Conservation (phyloP, 495 filamentous ascomycete genomes). For the Tuber indicum region DNA sequence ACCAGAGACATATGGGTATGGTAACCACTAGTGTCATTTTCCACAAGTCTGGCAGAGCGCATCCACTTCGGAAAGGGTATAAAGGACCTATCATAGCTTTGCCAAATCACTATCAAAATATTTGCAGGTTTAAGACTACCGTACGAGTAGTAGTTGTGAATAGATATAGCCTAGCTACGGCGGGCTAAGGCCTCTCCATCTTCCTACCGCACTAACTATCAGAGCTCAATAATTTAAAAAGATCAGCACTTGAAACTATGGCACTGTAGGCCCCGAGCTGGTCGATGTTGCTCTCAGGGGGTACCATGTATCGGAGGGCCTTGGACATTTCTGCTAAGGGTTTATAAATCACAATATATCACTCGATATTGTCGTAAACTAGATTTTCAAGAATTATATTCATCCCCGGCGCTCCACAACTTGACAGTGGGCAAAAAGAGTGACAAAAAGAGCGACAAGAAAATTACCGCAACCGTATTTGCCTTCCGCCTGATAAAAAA, state of each 20-base stretch:
- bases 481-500: neutral
- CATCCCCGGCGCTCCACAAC: neutral
- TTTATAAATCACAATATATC: neutral
- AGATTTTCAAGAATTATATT: neutral
- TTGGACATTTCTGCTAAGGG: neutral
- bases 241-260: neutral
- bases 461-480: neutral
- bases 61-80: neutral
- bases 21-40: too few species aligned
- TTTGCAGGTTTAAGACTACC: neutral
- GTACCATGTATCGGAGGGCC: neutral
- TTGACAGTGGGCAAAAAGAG: neutral
- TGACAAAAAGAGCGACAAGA: neutral
- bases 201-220: neutral
- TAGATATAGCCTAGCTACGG: neutral
- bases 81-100: neutral
- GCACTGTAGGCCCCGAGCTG: neutral
- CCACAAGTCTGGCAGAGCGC: neutral
- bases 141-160: too few species aligned
- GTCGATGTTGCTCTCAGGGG: neutral
- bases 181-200: neutral
- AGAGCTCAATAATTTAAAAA: neutral
- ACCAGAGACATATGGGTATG: too few species aligned
- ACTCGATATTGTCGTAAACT: neutral
- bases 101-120: neutral